phyloP scores from a whole-genome alignment of 2,329 filamentous ascomycete species.

The Stagonosporopsis vannaccii region DNA sequence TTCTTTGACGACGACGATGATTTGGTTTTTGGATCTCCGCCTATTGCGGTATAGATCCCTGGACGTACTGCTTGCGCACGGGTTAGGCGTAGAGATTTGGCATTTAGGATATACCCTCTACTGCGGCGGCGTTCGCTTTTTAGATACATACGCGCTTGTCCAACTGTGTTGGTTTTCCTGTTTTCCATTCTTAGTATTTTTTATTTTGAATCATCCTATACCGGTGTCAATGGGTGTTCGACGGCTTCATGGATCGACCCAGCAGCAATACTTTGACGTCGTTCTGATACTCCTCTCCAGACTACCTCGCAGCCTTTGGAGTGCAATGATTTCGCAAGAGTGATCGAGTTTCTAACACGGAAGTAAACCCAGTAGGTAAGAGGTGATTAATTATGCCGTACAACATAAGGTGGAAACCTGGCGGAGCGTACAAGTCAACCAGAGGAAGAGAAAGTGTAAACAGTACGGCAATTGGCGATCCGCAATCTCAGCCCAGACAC shows the following conservation, averaged over 20 bases:
- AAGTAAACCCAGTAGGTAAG: constrained; percentile 7
- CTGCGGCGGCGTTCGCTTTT: background rate
- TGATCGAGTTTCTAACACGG: background rate
- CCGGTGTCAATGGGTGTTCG: background rate
- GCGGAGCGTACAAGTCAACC: constrained; percentile 3
- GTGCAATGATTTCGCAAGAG: too few species aligned
- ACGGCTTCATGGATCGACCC: background rate
- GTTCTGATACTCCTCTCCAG: background rate
- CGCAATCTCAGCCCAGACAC: background rate
- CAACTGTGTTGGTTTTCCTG: background rate
- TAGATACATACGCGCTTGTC: background rate
- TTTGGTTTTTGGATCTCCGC: constrained; percentile 30
- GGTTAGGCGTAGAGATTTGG: background rate
- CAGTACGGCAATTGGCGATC: background rate
- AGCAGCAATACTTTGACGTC: background rate
- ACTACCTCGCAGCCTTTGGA: background rate
- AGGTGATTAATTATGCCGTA: constrained; percentile 9
- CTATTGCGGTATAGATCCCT: constrained; percentile 23
- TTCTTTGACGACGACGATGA: constrained; percentile 41
- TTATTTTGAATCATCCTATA: background rate
- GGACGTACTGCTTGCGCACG: background rate
- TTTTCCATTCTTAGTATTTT: background rate
- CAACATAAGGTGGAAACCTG: constrained; percentile 17
- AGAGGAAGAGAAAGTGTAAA: background rate
- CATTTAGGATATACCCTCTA: constrained; percentile 15